Evolutionary conservation across 345 rosid species (phyloP).

Genomic region (Gossypium australe): DNA sequence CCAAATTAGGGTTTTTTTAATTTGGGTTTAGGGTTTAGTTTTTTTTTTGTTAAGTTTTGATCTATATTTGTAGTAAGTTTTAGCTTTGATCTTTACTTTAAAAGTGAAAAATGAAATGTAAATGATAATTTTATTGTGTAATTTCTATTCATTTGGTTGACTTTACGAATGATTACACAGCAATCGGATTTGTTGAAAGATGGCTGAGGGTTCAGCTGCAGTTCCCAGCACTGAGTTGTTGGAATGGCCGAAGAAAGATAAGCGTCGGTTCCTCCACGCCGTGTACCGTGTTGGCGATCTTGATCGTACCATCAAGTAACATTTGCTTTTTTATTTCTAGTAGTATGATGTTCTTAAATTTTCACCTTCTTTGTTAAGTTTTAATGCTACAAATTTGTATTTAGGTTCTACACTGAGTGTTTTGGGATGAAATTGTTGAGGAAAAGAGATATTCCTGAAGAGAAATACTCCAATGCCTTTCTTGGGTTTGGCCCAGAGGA

Average conservation of each 20-base stretch:
- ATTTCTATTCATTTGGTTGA: background rate
- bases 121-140: background rate
- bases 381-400: background rate
- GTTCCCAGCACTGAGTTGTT: slow-evolving; percentile 47
- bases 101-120: background rate
- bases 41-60: background rate
- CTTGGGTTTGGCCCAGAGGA: slow-evolving; percentile 86
- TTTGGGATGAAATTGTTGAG: slow-evolving; percentile 91
- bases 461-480: slow-evolving; percentile 90
- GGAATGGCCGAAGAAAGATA: slow-evolving; percentile 92
- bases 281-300: slow-evolving; percentile 93
- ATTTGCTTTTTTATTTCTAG: background rate
- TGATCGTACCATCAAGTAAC: slow-evolving; percentile 77
- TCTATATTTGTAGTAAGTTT: background rate
- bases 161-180: background rate
- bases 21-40: background rate
- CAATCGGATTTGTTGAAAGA: slow-evolving; percentile 10
- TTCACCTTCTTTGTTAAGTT: background rate
- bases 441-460: slow-evolving; percentile 84
- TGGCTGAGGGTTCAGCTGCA: slow-evolving; percentile 53
- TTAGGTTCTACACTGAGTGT: slow-evolving; percentile 83
- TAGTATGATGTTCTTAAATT: background rate
- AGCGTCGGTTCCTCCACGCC: slow-evolving; percentile 77
- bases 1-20: background rate
- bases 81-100: background rate